phyloP scores from a whole-genome alignment of 805 yeast species.

The Metschnikowia chrysomelidarum region DNA sequence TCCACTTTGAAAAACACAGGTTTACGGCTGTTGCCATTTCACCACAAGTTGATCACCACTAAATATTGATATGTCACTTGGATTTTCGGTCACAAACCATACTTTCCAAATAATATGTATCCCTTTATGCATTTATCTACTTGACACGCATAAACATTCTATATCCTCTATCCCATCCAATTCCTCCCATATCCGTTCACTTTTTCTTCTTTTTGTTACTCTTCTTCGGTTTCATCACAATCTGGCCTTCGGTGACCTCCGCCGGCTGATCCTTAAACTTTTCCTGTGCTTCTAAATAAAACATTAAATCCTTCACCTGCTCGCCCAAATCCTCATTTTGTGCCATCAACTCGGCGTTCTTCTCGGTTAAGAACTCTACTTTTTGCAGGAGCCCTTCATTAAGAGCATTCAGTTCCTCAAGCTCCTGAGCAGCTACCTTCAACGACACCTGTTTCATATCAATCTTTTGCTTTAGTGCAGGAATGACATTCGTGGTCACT shows the following conservation, averaged over 20 bases:
- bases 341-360: conserved; percentile 27
- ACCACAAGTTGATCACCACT: too few relatives aligned
- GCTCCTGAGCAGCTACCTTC: conserved; percentile 28
- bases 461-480: conserved; percentile 33
- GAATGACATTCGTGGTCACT: conserved; percentile 28
- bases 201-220: conserved; percentile 14
- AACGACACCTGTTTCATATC: conserved; percentile 30
- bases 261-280: conserved; percentile 70
- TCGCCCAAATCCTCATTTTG: conserved; percentile 54
- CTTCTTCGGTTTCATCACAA: conserved; percentile 39
- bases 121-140: too few relatives aligned
- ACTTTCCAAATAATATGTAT: too few relatives aligned
- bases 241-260: conserved; percentile 69
- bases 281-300: conserved; percentile 68
- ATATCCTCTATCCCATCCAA: too few relatives aligned
- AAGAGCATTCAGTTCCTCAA: conserved; percentile 30
- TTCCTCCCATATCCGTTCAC: too few relatives aligned
- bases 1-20: too few relatives aligned
- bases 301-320: conserved; percentile 77
- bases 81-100: too few relatives aligned
- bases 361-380: conserved; percentile 32
- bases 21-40: too few relatives aligned
- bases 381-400: conserved; percentile 41
- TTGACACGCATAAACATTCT: too few relatives aligned
- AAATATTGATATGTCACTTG: too few relatives aligned